Base-by-base conservation (phyloP, 2,329 filamentous ascomycete species). In the Ophidiomyces ophidiicola region DNA sequence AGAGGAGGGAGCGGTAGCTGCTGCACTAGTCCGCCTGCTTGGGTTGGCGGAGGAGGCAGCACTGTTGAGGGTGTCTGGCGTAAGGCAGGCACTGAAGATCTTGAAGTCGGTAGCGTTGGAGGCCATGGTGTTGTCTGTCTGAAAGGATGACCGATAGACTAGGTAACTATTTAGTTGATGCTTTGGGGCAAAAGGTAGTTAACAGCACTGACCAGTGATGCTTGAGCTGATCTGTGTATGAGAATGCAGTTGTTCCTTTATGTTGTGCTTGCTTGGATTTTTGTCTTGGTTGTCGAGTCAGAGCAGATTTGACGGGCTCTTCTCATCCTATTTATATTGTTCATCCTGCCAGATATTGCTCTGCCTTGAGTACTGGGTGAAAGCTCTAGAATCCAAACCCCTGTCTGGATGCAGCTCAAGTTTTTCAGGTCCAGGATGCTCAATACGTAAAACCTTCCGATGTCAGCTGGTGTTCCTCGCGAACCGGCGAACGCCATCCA, bases 371-470 rank as follows among this genome's bases (percentile, higher is more conserved):
- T 6, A 12, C n/a, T 31, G 28, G 28, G 20, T 32, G 29, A 39
- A 39, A 5, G 29, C 20, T 39, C 36, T 39, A 32, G 36, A 39
- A 39, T 30, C 36, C n/a, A n/a, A n/a, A n/a, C n/a, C n/a, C n/a
- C 32, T 32, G 17, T 12, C 28, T n/a, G 20, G 15, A n/a, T n/a
- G n/a, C n/a, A n/a, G n/a, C n/a, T n/a, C n/a, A n/a, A n/a, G n/a
- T n/a, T n/a, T n/a, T n/a, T n/a, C n/a, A n/a, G n/a, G n/a, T n/a
- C n/a, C n/a, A n/a, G n/a, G n/a, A n/a, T n/a, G n/a, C n/a, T n/a
- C n/a, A n/a, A n/a, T n/a, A n/a, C n/a, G n/a, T n/a, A n/a, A n/a
- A n/a, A n/a, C n/a, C n/a, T n/a, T n/a, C n/a, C n/a, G n/a, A 6
- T 31, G n/a, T 10, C 24, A 24, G n/a, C 26, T 24, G 20, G 28